Evolutionary conservation across 257 asterid species (phyloP).

Genomic region (Avicennia marina): DNA sequence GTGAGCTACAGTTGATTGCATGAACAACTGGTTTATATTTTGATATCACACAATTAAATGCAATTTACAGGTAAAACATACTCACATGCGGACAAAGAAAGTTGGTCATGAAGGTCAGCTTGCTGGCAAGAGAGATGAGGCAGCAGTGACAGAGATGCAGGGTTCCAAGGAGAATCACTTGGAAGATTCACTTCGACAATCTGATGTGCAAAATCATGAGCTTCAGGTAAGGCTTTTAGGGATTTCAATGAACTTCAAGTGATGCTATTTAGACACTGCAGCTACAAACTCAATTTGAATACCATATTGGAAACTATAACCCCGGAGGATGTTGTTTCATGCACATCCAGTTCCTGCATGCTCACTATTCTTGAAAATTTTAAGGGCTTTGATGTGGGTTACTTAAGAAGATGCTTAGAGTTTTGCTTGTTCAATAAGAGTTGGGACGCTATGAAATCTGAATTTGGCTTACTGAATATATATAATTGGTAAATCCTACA

Average conservation of each 20-base stretch:
- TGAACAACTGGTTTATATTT: not conserved
- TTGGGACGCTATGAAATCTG: too few species aligned
- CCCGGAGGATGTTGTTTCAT: too few species aligned
- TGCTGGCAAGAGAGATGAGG: slow-evolving; percentile 45
- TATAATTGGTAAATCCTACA: too few species aligned
- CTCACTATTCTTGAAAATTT: too few species aligned
- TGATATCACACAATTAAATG: not conserved
- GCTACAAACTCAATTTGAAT: too few species aligned
- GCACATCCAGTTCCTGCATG: too few species aligned
- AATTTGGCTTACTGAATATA: too few species aligned
- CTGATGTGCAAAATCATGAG: slow-evolving; percentile 35
- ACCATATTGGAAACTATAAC: too few species aligned
- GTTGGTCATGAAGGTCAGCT: slow-evolving; percentile 51
- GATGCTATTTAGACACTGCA: not conserved
- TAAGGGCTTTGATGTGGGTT: too few species aligned
- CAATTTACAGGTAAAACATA: slow-evolving; percentile 42
- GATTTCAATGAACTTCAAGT: not conserved
- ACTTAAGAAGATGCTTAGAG: too few species aligned
- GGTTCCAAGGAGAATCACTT: slow-evolving; percentile 27
- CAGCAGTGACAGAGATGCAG: slow-evolving; percentile 35
- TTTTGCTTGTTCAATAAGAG: too few species aligned
- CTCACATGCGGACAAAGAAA: slow-evolving; percentile 48
- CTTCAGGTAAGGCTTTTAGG: slow-evolving; percentile 36
- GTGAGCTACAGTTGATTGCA: not conserved
- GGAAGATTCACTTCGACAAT: slow-evolving; percentile 33